Conservation (phyloP, 805 yeast genomes). For the Zygoascus flipseniorum region DNA sequence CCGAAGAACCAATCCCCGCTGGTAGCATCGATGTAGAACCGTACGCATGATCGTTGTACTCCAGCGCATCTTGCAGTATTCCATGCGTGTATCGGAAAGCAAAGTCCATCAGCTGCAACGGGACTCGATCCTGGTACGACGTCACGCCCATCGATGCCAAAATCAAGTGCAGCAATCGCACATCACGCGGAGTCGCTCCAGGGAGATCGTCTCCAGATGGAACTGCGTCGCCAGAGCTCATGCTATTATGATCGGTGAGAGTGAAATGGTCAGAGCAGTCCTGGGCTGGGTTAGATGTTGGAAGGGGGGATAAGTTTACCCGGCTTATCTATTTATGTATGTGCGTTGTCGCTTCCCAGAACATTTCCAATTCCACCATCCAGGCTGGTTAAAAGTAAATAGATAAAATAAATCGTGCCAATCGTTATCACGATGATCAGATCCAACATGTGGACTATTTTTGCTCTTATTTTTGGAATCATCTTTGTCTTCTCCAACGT, state of each 20-base stretch:
- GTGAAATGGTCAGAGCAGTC: no score
- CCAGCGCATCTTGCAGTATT: constrained; percentile 79
- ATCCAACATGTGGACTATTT: constrained; percentile 16
- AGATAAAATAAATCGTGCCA: not conserved
- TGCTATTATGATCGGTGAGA: not conserved
- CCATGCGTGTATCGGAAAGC: constrained; percentile 82
- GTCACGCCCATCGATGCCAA: constrained; percentile 91
- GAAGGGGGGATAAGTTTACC: no score
- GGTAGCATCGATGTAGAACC: constrained; percentile 27
- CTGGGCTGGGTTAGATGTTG: no score
- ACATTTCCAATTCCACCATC: no score
- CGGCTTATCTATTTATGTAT: not conserved
- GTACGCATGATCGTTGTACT: constrained; percentile 70
- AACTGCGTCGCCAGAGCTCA: not conserved
- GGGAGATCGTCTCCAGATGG: constrained; percentile 11
- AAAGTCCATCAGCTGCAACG: constrained; percentile 92
- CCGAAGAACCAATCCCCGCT: constrained; percentile 28
- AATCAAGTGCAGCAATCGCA: constrained; percentile 77
- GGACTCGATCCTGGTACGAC: constrained; percentile 91
- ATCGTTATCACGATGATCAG: constrained; percentile 14
- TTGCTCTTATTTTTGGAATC: constrained; percentile 15
- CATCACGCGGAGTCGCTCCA: constrained; percentile 65
- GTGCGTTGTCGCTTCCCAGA: no score
- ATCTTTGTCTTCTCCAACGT: constrained; percentile 12
- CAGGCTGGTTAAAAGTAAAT: no score